Evolutionary conservation across 352 stramenopile genomes (phyloP), one percentile per base, ranked within the genome.

Genomic region (Pythium aphanidermatum): DNA sequence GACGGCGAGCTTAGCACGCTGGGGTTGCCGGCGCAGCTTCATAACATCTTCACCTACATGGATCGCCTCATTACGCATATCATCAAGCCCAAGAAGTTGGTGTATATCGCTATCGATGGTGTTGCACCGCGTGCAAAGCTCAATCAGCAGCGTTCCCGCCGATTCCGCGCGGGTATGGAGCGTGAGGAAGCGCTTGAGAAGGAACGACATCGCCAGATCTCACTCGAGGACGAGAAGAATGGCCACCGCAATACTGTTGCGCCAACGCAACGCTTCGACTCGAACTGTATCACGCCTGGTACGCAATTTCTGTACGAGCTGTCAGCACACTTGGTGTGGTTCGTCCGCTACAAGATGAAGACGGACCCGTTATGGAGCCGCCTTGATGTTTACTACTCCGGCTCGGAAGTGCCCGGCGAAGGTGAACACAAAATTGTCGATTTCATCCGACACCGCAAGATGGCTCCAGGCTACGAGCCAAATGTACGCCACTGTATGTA

Each of bases 381-480:
- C 28, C 77, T 99, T 3, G 97, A 96, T 40, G 76, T 99, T 1
- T 96, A 98, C 27, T 99, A 98, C 65, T 98, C 85, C 20, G 96
- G 96, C 5, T 91, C 92, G 43, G 95, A 99, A 60, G 95, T 99
- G 23, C 97, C 97, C 0, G 97, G 96, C 24, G 97, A 99, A 61
- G 97, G 97, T 32, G 96, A 99, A 66, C 97, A 99, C 69, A 98
- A 99, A 64, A 98, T 99, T 55, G 97, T 98, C 60, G 87, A 98
- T 56, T 98, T 98, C 59, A 98, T 99, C 58, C 87, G 96, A 20
- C 76, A 85, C 41, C 62, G 77, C 41, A 93, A 96, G 65, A 96
- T 91, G 74, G 63, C 94, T 51, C 73, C 79, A 0, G 84, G 81
- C 7, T 99, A 98, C 72, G 68, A 86, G 41, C 72, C 94, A 11